Evolutionary conservation across 1,284 basidiomycete genomes (phyloP).

Genomic region (Marasmius oreades): DNA sequence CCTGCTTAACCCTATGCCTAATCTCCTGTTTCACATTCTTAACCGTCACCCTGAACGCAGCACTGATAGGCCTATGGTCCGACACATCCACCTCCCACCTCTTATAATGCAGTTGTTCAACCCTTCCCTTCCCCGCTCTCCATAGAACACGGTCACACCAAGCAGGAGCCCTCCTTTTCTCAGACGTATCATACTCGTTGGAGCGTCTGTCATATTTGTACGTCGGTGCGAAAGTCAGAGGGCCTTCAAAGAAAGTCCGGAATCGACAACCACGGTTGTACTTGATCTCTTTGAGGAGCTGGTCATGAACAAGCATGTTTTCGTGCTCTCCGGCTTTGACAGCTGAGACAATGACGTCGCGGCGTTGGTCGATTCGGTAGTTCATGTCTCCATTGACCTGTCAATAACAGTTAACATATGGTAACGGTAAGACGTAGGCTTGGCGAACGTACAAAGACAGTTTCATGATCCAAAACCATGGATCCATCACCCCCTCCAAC

Average conservation of each 20-base stretch:
- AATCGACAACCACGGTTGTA: slow-evolving; percentile 85
- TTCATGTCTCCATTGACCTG: slow-evolving; percentile 83
- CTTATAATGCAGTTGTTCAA: slow-evolving; percentile 62
- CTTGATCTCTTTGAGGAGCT: slow-evolving; percentile 86
- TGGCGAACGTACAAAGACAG: slow-evolving; percentile 74
- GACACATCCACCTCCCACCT: slow-evolving; percentile 83
- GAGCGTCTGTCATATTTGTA: slow-evolving; percentile 93
- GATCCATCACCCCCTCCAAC: slow-evolving; percentile 89
- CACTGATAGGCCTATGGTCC: slow-evolving; percentile 87
- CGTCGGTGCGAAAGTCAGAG: slow-evolving; percentile 82
- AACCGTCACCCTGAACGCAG: slow-evolving; percentile 67
- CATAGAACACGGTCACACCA: slow-evolving; percentile 97
- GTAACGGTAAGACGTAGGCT: too few species aligned
- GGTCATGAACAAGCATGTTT: slow-evolving; percentile 77
- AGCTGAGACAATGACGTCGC: slow-evolving; percentile 75
- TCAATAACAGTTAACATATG: too few species aligned
- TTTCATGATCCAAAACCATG: slow-evolving; percentile 93
- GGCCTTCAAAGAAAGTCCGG: slow-evolving; percentile 80
- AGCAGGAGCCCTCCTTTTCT: slow-evolving; percentile 86
- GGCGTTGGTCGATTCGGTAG: slow-evolving; percentile 90
- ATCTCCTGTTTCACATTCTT: slow-evolving; percentile 66
- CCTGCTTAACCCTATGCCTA: slow-evolving; percentile 50
- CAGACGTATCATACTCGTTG: slow-evolving; percentile 80
- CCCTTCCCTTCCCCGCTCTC: slow-evolving; percentile 57
- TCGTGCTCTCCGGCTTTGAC: slow-evolving; percentile 65